These are phyloP conservation scores for Calonectria pteridis DNA, from an alignment of 2,329 filamentous ascomycete genomes.

Conservation along the genomic window DNA sequence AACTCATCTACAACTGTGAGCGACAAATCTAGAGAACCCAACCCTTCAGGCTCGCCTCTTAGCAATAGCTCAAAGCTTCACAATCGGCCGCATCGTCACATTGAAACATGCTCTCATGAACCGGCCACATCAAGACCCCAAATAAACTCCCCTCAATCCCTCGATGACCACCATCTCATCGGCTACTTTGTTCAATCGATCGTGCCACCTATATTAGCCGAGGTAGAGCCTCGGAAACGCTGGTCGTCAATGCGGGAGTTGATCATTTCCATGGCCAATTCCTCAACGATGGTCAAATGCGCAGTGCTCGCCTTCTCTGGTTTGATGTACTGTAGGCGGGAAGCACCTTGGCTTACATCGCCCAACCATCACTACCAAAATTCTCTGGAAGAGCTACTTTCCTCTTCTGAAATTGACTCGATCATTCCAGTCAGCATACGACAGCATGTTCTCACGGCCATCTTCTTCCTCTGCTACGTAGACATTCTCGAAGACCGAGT, in stretches of 20 bases:
- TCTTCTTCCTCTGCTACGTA: neutral
- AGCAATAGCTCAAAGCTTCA: neutral
- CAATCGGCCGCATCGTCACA: neutral
- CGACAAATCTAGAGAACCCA: neutral
- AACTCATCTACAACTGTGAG: neutral
- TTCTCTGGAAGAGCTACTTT: neutral
- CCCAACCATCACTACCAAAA: neutral
- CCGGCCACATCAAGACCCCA: neutral
- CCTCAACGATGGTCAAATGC: neutral
- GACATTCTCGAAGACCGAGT: neutral
- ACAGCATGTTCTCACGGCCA: neutral
- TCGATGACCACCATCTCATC: neutral
- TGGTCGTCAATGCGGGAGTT: neutral
- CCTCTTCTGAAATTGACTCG: neutral
- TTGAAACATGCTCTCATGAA: neutral
- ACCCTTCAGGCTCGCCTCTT: neutral
- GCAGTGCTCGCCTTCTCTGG: neutral
- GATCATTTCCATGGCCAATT: neutral
- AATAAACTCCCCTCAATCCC: neutral
- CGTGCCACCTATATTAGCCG: neutral
- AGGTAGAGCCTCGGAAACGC: neutral
- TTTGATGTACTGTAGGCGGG: neutral
- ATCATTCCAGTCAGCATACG: neutral
- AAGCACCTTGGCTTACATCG: neutral
- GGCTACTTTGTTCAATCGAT: neutral